Percentiles rank a stretch among this genome's conserved stretches.
These are phyloP conservation scores for Colletotrichum sp. DNA, from an alignment of 2,329 filamentous ascomycete genomes.

Conservation along the genomic window DNA sequence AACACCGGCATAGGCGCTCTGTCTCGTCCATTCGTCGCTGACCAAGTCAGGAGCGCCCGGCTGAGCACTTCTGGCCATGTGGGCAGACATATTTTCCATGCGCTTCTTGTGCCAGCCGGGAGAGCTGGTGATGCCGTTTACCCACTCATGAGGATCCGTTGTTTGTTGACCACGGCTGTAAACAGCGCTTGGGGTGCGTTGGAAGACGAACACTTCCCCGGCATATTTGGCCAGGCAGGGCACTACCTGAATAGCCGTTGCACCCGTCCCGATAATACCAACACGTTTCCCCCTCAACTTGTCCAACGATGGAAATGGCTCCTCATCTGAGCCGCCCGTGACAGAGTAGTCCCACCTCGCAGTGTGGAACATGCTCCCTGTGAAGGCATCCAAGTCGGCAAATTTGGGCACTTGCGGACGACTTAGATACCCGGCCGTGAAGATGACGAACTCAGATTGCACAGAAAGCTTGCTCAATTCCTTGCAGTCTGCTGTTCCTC, in stretches of 20 bases:
- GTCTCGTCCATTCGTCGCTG: slow-evolving; percentile 52
- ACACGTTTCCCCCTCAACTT: slow-evolving; percentile 52
- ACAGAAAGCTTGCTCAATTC: slow-evolving; percentile 28
- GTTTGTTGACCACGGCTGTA: slow-evolving; percentile 40
- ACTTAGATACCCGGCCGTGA: slow-evolving; percentile 42
- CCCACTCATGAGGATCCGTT: slow-evolving; percentile 48
- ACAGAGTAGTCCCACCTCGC: slow-evolving; percentile 49
- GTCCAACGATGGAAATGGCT: slow-evolving; percentile 38
- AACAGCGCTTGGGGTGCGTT: slow-evolving; percentile 55
- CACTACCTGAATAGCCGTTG: slow-evolving; percentile 50
- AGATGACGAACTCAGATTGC: slow-evolving; percentile 39
- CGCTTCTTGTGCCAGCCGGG: slow-evolving; percentile 56
- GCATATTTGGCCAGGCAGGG: slow-evolving; percentile 52
- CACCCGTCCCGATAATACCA: slow-evolving; percentile 55
- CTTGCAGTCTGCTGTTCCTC: background rate
- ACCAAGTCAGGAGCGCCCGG: slow-evolving; percentile 43
- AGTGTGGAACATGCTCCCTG: slow-evolving; percentile 49
- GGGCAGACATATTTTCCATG: slow-evolving; percentile 42
- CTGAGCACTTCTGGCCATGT: slow-evolving; percentile 32
- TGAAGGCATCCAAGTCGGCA: slow-evolving; percentile 37
- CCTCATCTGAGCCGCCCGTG: slow-evolving; percentile 44
- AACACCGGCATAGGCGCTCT: slow-evolving; percentile 42
- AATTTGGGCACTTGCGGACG: slow-evolving; percentile 48
- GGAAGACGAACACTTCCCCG: slow-evolving; percentile 57
- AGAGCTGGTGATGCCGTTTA: slow-evolving; percentile 32